A percentile compares a stretch with the other conserved stretches of the same genome.
Conservation (phyloP, 148 eudicot species). For the Persicaria tinctoria region DNA sequence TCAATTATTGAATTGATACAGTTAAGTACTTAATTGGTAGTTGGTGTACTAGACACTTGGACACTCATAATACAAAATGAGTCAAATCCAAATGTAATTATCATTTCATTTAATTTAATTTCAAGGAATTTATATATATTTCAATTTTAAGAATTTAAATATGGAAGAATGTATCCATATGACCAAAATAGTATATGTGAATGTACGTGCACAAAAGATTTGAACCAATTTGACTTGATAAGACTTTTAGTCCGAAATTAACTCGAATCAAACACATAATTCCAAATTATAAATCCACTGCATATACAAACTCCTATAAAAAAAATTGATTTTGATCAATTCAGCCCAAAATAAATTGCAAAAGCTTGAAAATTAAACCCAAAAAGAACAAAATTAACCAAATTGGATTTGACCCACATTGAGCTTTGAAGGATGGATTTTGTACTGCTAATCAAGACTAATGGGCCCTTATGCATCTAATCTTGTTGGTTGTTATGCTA, state of each 20-base stretch:
- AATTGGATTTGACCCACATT: constrained; percentile 3
- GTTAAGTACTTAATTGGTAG: no score
- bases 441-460: not conserved
- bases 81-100: no score
- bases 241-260: not conserved
- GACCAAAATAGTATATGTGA: no score
- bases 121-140: no score
- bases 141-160: no score
- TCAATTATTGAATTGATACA: no score
- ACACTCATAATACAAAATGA: no score
- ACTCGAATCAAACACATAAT: not conserved
- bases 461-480: constrained; percentile 10
- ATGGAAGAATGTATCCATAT: no score
- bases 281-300: not conserved
- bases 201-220: not conserved
- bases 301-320: not conserved
- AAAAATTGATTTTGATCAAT: not conserved
- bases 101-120: no score
- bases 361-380: not conserved
- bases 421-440: not conserved
- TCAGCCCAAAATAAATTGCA: not conserved
- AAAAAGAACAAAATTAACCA: not conserved
- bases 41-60: no score
- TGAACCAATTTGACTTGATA: not conserved
- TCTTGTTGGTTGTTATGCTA: constrained; percentile 13